Evolutionary conservation across 306 rosid genomes (phyloP).

Genomic region (Castanopsis chinensis): DNA sequence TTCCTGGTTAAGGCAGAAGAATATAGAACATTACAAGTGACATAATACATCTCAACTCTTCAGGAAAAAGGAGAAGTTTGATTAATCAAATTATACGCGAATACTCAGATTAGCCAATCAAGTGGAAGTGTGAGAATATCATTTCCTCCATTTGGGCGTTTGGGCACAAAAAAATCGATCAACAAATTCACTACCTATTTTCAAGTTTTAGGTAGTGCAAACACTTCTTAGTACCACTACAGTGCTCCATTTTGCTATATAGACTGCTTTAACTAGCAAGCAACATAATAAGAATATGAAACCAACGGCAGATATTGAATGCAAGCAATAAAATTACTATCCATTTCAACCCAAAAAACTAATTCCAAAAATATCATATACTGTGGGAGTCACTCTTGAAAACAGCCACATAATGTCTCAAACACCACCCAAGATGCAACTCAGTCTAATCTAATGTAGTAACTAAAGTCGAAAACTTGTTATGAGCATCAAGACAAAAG

Average conservation of each 20-base stretch:
- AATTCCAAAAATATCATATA: background rate
- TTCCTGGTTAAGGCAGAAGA: constrained; percentile 45
- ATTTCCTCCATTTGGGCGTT: background rate
- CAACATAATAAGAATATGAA: background rate
- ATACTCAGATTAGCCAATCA: constrained; percentile 9
- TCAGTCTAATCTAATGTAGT: background rate
- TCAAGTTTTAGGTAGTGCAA: background rate
- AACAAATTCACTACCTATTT: background rate
- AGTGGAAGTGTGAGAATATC: constrained; percentile 8
- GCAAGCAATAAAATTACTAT: background rate
- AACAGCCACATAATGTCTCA: background rate
- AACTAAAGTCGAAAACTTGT: background rate
- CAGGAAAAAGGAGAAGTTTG: background rate
- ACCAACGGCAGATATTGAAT: background rate
- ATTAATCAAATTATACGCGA: constrained; percentile 1
- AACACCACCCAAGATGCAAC: background rate
- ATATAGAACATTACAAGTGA: constrained; percentile 15
- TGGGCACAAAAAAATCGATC: background rate
- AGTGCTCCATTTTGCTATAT: background rate
- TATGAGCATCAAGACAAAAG: background rate
- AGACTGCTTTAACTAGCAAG: background rate
- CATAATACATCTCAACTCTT: background rate
- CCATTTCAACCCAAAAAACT: background rate
- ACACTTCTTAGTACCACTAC: background rate
- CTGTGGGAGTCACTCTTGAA: background rate